Evolutionary conservation across 306 rosid genomes (phyloP).

Genomic region (Cotoneaster glaucophyllus): DNA sequence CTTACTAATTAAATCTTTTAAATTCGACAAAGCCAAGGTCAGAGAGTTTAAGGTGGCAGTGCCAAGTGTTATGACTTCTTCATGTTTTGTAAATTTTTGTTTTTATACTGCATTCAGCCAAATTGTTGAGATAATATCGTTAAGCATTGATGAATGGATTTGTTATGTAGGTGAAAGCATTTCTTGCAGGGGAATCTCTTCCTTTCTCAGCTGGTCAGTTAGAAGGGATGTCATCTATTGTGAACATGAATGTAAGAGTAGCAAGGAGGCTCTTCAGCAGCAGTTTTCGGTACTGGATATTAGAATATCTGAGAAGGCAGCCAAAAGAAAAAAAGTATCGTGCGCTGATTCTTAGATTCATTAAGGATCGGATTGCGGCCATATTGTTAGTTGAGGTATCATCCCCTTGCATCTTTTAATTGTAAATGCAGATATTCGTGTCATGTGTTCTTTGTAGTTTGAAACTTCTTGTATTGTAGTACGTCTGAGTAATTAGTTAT

Average conservation of each 20-base stretch:
- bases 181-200: conserved; percentile 63
- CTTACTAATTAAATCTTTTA: background rate
- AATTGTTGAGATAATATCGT: background rate
- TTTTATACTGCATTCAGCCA: background rate
- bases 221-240: conserved; percentile 69
- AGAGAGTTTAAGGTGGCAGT: background rate
- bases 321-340: conserved; percentile 54
- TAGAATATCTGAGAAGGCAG: conserved; percentile 82
- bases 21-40: background rate
- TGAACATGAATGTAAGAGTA: conserved; percentile 52
- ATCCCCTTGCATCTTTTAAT: conserved; percentile 8
- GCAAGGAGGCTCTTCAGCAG: conserved; percentile 59
- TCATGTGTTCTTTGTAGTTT: background rate
- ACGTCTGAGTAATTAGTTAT: background rate
- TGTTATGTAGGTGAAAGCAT: conserved; percentile 65
- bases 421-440: background rate
- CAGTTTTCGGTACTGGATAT: conserved; percentile 86
- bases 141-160: background rate
- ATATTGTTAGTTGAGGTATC: conserved; percentile 78
- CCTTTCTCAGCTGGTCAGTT: conserved; percentile 75
- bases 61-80: background rate
- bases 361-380: conserved; percentile 82
- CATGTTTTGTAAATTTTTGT: background rate
- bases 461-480: background rate
- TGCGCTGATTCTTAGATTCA: conserved; percentile 77